These are phyloP conservation scores for Suillus alpinus DNA, from an alignment of 768 basidiomycete genomes.

Conservation along the genomic window DNA sequence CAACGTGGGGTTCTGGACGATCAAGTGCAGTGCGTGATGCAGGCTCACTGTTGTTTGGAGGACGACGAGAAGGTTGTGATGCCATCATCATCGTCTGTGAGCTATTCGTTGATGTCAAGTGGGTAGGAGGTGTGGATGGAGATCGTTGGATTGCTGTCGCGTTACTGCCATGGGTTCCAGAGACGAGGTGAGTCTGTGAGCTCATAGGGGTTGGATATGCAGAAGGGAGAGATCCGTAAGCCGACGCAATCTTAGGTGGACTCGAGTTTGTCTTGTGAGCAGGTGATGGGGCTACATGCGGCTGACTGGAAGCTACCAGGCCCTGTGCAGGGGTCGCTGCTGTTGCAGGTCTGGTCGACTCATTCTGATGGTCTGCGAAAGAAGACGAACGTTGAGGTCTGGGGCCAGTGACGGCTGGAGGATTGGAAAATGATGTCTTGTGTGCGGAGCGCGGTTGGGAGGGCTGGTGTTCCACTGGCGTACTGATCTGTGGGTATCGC, in stretches of 20 bases:
- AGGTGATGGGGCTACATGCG: constrained; percentile 20
- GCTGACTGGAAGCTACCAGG: constrained; percentile 10
- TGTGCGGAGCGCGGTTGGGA: constrained; percentile 26
- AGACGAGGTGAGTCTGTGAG: constrained; percentile 6
- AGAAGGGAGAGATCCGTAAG: constrained; percentile 12
- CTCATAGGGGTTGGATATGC: constrained; percentile 25
- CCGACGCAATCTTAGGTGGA: constrained; percentile 14
- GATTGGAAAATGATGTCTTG: constrained; percentile 18
- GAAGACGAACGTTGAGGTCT: constrained; percentile 29
- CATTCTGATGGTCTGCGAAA: constrained; percentile 22
- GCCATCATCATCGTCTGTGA: constrained; percentile 20
- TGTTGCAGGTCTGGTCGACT: constrained; percentile 3
- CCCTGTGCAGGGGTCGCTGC: not conserved
- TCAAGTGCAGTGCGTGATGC: not conserved
- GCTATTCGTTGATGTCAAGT: constrained; percentile 19
- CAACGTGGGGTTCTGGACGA: constrained; percentile 8
- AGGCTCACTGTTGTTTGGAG: constrained; percentile 1
- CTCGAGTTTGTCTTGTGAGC: constrained; percentile 13
- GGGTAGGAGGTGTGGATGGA: constrained; percentile 17
- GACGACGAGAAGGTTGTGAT: constrained; percentile 28
- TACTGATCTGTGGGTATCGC: not conserved
- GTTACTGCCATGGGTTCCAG: constrained; percentile 13
- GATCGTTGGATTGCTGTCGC: constrained; percentile 13
- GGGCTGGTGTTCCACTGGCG: constrained; percentile 7
- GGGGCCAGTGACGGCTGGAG: constrained; percentile 24